Base-by-base conservation (phyloP, 352 stramenopile genomes). In the Blastocystis sp. region DNA sequence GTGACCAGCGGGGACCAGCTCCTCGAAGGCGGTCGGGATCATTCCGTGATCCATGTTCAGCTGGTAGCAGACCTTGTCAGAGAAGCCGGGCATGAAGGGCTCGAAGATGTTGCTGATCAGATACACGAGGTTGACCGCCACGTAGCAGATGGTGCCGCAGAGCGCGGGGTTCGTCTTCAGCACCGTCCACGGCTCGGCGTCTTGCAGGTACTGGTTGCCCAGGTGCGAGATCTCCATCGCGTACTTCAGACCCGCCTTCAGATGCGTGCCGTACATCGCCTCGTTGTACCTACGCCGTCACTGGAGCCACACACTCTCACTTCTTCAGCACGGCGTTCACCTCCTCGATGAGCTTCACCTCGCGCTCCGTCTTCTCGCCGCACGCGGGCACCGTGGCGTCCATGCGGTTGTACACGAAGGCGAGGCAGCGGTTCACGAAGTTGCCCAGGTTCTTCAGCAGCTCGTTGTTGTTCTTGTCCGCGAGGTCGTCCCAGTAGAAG, bases 371-470 rank as follows among this genome's bases (percentile, higher is more conserved):
- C 71, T 70, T 70, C 24, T 37, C n/a, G 31, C 67, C 50, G 61
- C 61, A 63, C 4, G 65, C 26, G 59, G 88, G 88, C 31, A 90
- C 62, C 4, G 66, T 81, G 31, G 62, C 71, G 33, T 50, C 69
- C 51, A 88, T 80, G 29, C 88, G 24, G 37, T 81, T 88, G 51
- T 74, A 39, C 19, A 77, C 37, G 31, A 91, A 79, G 66, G 45
- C 79, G 4, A 91, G 55, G 31, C 76, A 61, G 41, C 88, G 62
- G 55, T 91, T 88, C 37, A 91, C 80, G 67, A 91, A 91, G 59
- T 91, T 91, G 37, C 90, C 90, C 19, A 91, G 50, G 77, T 90
- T 91, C 41, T 88, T 80, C 2, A 91, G 70, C 76, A 91, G 63
- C n/a, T 90, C 89, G 63, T 79, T 91, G 62, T 91, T 91, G 66